phyloP scores from a whole-genome alignment of 192 early-diverging fungal species.

The Podochytrium sp. region DNA sequence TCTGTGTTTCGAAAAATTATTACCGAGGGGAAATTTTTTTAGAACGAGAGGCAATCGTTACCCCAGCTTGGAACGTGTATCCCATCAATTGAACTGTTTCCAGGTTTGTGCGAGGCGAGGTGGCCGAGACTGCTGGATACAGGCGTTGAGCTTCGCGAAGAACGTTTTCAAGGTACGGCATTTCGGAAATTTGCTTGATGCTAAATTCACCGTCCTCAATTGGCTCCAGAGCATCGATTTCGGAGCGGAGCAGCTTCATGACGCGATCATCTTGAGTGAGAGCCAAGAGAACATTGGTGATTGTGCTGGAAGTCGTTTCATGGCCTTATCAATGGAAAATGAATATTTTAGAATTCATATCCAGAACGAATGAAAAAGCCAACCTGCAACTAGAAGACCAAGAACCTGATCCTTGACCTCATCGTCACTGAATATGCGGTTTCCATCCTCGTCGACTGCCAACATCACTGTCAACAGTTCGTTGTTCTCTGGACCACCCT shows the following conservation, averaged over 20 bases:
- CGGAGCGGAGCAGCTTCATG: neutral
- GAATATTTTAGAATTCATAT: neutral
- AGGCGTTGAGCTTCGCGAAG: slow-evolving; percentile 59
- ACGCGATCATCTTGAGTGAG: neutral
- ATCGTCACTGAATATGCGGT: neutral
- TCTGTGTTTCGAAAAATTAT: too few relatives aligned
- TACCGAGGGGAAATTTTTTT: too few relatives aligned
- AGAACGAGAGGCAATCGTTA: too few relatives aligned
- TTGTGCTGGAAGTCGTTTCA: neutral
- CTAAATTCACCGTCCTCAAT: neutral
- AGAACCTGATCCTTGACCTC: neutral
- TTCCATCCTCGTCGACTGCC: neutral
- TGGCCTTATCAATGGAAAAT: slow-evolving; percentile 43
- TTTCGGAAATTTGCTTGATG: neutral
- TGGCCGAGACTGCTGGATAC: slow-evolving; percentile 22
- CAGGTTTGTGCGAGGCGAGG: neutral
- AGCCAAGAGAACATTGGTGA: neutral
- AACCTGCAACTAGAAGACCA: neutral
- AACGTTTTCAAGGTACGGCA: slow-evolving; percentile 34
- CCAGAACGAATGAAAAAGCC: neutral
- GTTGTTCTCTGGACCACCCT: neutral
- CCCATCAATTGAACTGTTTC: slow-evolving; percentile 48
- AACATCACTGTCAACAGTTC: neutral
- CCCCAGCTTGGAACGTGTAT: slow-evolving; percentile 46
- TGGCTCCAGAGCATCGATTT: neutral